Conservation (phyloP, 441 rosid species). For the Rhodomyrtus psidioides region DNA sequence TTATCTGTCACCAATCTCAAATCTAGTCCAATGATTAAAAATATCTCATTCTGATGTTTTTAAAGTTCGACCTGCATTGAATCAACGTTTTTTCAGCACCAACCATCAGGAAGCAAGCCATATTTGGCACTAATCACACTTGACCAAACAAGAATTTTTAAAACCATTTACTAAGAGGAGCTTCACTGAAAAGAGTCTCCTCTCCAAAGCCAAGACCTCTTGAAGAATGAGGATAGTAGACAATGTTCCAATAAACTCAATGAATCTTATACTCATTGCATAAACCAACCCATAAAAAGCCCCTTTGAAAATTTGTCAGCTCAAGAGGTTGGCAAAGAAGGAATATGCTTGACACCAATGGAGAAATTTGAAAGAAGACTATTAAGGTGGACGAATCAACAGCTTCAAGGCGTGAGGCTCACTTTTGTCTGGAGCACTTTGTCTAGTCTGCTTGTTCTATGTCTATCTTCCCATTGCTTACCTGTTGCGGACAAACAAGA, state of each 20-base stretch:
- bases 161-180: not conserved
- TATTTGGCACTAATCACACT: not conserved
- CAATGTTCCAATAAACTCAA: not conserved
- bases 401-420: not conserved
- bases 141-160: not conserved
- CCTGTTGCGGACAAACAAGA: not conserved
- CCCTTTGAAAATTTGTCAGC: not conserved
- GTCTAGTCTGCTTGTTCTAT: not conserved
- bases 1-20: not conserved
- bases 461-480: not conserved
- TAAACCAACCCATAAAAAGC: not conserved
- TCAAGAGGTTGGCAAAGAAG: not conserved
- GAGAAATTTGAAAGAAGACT: not conserved
- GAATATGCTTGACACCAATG: not conserved
- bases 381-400: not conserved
- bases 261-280: not conserved
- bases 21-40: not conserved
- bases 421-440: not conserved
- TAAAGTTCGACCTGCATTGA: not conserved
- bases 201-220: not conserved
- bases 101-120: not conserved
- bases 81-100: not conserved
- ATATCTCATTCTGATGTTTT: not conserved
- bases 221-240: not conserved
- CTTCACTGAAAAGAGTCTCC: not conserved